phyloP scores from a whole-genome alignment of 768 basidiomycete species.

The Leucosporidium creatinivorum region DNA sequence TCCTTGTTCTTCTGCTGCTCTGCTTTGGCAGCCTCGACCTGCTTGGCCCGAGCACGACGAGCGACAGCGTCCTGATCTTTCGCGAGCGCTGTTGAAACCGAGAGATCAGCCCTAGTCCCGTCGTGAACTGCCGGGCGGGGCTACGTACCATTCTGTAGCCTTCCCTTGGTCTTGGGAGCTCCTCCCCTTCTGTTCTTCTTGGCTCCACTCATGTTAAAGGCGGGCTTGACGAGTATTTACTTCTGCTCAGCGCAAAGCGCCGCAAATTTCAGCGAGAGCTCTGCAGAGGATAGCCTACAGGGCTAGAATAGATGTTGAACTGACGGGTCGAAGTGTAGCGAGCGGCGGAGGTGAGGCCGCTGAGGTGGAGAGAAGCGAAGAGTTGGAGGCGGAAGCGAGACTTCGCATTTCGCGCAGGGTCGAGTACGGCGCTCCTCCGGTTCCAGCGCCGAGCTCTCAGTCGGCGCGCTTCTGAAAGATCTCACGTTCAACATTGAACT shows the following conservation, averaged over 20 bases:
- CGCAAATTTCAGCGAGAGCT: neutral
- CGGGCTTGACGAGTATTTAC: neutral
- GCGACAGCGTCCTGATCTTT: no score
- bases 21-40: neutral
- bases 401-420: no score
- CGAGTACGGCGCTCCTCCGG: no score
- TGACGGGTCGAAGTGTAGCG: neutral
- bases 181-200: constrained; percentile 5
- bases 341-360: no score
- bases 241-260: neutral
- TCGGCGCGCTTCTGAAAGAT: no score
- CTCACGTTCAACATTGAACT: no score
- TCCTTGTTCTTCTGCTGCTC: neutral
- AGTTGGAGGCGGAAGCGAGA: neutral
- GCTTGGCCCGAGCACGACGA: no score
- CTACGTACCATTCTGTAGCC: neutral
- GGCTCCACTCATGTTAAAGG: neutral
- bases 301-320: neutral
- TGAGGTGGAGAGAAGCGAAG: neutral
- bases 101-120: no score
- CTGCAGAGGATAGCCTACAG: neutral
- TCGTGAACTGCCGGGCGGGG: no score
- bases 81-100: no score
- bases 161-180: neutral
- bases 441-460: no score